phyloP scores from a whole-genome alignment of 208 protist species.

The Crithidia brevicula region DNA sequence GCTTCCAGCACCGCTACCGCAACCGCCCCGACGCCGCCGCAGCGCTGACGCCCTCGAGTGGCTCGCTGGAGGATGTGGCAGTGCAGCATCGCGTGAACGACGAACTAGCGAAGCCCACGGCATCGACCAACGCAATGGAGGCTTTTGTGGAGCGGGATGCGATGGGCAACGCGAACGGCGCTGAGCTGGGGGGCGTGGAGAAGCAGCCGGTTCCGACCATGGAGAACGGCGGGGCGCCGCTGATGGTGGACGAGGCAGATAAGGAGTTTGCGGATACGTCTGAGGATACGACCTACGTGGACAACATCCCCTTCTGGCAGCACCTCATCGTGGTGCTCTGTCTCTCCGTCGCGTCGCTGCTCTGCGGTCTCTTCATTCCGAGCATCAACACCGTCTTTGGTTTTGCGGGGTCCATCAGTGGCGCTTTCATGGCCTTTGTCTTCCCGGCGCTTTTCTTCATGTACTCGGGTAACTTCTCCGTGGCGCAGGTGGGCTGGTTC shows the following conservation, averaged over 20 bases:
- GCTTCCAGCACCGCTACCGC: slow-evolving; percentile 47
- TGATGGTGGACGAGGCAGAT: neutral
- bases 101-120: neutral
- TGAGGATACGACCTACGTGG: slow-evolving; percentile 38
- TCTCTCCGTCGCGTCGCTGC: slow-evolving; percentile 40
- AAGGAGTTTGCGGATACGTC: slow-evolving; percentile 5
- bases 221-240: neutral
- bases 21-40: slow-evolving; percentile 5
- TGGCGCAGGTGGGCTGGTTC: slow-evolving; percentile 44
- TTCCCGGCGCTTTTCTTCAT: slow-evolving; percentile 64
- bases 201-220: neutral
- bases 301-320: slow-evolving; percentile 53
- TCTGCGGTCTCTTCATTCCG: slow-evolving; percentile 77
- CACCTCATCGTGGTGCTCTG: slow-evolving; percentile 39
- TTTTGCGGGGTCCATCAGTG: slow-evolving; percentile 59
- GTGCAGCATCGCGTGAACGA: neutral
- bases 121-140: no score
- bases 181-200: neutral
- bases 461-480: slow-evolving; percentile 58
- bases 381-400: slow-evolving; percentile 72
- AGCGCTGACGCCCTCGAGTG: neutral
- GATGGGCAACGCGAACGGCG: neutral
- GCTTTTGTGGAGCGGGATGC: no score
- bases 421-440: slow-evolving; percentile 60
- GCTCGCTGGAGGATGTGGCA: neutral